Percentiles rank a stretch among this genome's conserved stretches.
Conservation (phyloP, 2,329 filamentous ascomycete species). For the Ophiostoma australiae region DNA sequence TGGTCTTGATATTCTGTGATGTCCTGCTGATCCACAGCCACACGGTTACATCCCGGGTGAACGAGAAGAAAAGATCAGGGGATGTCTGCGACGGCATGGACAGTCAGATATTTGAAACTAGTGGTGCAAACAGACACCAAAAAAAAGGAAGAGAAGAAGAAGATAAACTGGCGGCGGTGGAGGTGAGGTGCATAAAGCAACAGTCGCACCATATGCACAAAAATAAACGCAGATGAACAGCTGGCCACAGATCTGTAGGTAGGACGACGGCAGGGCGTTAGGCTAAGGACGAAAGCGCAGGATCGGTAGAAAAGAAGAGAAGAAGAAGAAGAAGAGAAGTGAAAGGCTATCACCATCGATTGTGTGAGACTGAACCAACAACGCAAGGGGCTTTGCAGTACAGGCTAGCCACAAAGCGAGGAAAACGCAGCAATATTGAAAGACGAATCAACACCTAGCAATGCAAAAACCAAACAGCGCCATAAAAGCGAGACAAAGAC, state of each 20-base stretch:
- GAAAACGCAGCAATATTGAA: background rate
- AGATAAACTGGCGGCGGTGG: background rate
- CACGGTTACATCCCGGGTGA: conserved; percentile 1
- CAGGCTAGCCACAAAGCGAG: background rate
- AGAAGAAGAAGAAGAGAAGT: background rate
- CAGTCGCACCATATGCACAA: conserved; percentile 20
- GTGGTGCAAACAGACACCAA: background rate
- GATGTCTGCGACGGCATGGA: background rate
- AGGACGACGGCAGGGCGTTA: background rate
- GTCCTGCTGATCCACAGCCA: background rate
- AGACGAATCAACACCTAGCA: background rate
- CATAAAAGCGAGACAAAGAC: background rate
- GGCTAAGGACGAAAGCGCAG: background rate
- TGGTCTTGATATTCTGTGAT: background rate
- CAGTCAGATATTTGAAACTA: background rate
- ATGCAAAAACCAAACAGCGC: background rate
- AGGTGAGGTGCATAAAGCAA: background rate
- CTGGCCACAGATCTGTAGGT: conserved; percentile 11
- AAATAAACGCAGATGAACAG: conserved; percentile 15
- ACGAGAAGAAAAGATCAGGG: background rate
- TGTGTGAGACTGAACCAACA: background rate
- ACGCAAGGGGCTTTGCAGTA: background rate
- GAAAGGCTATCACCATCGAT: background rate
- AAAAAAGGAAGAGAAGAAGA: background rate
- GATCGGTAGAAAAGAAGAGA: background rate